Percentiles rank a stretch among this genome's conserved stretches.
phyloP scores from a whole-genome alignment of 106 monocot genomes.

The Platanthera guangdongensis region DNA sequence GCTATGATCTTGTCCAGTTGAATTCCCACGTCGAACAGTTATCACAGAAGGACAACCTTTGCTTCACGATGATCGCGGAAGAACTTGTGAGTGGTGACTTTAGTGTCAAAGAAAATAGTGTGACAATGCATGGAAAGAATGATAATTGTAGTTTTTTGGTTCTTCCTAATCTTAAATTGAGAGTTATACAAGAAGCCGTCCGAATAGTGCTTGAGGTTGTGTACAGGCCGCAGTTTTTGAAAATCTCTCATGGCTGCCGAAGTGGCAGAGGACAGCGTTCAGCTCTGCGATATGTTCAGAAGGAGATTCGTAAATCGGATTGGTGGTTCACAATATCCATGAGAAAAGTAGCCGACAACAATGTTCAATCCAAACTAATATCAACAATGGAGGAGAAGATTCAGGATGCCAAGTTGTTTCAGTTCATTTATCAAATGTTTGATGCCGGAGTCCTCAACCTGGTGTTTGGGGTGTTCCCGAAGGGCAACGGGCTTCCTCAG shows the following conservation, averaged over 20 bases:
- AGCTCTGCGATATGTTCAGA: constrained; percentile 47
- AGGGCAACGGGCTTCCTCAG: constrained; percentile 92
- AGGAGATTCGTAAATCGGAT: constrained; percentile 35
- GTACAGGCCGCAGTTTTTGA: constrained; percentile 80
- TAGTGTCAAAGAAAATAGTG: constrained; percentile 34
- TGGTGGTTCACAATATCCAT: constrained; percentile 78
- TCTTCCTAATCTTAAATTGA: constrained; percentile 69
- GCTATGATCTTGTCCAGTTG: constrained; percentile 70
- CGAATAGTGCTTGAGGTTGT: constrained; percentile 76
- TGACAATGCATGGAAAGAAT: constrained; percentile 24
- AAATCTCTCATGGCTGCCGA: constrained; percentile 88
- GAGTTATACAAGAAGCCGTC: constrained; percentile 68
- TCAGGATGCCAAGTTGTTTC: constrained; percentile 36
- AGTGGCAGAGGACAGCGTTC: constrained; percentile 73
- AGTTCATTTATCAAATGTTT: constrained; percentile 60
- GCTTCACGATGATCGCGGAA: constrained; percentile 50
- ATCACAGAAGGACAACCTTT: constrained; percentile 35
- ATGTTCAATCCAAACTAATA: constrained; percentile 48
- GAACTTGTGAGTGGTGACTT: constrained; percentile 45
- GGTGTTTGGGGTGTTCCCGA: constrained; percentile 77
- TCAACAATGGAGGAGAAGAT: constrained; percentile 65
- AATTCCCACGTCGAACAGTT: constrained; percentile 59
- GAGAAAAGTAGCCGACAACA: constrained; percentile 42
- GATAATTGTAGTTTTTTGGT: constrained; percentile 33
- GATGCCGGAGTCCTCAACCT: constrained; percentile 68